Evolutionary conservation across 2,329 filamentous ascomycete species (phyloP).

Genomic region (Sclerotinia nivalis): DNA sequence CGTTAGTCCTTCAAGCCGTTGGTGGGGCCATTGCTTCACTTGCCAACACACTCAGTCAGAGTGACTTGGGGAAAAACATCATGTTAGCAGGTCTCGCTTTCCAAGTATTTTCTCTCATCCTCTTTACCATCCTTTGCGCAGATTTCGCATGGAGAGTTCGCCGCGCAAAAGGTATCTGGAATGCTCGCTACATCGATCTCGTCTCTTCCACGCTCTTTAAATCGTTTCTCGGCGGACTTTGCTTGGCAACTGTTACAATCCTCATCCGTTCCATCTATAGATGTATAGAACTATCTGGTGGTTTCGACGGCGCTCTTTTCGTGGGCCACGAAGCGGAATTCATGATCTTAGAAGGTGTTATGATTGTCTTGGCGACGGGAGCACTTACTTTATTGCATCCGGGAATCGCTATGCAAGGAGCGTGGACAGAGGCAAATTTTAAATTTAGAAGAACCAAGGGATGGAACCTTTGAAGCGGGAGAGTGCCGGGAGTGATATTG

Average conservation of each 20-base stretch:
- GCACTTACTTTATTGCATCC: constrained; percentile 51
- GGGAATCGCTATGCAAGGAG: constrained; percentile 28
- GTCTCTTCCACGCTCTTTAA: constrained; percentile 33
- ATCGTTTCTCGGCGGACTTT: constrained; percentile 52
- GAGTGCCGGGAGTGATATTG: neutral
- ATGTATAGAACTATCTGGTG: constrained; percentile 57
- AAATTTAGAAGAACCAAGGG: constrained; percentile 25
- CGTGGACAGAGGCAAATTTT: constrained; percentile 31
- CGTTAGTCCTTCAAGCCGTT: constrained; percentile 59
- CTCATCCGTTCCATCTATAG: constrained; percentile 59
- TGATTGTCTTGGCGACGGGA: constrained; percentile 51
- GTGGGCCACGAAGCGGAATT: constrained; percentile 49
- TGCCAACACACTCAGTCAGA: constrained; percentile 39
- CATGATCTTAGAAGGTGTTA: constrained; percentile 49
- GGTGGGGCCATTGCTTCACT: constrained; percentile 58
- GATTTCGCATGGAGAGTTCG: constrained; percentile 31
- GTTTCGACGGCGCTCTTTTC: constrained; percentile 54
- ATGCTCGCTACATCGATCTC: constrained; percentile 29
- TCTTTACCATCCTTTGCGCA: constrained; percentile 35
- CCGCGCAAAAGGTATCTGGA: constrained; percentile 27
- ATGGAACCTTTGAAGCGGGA: neutral
- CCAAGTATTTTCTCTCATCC: constrained; percentile 43
- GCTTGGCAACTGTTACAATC: constrained; percentile 54
- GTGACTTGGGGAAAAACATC: constrained; percentile 38
- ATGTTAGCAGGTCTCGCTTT: constrained; percentile 46